Evolutionary conservation across 306 rosid genomes (phyloP), one percentile per base, ranked within the genome.

Genomic region (Trifolium fragiferum): DNA sequence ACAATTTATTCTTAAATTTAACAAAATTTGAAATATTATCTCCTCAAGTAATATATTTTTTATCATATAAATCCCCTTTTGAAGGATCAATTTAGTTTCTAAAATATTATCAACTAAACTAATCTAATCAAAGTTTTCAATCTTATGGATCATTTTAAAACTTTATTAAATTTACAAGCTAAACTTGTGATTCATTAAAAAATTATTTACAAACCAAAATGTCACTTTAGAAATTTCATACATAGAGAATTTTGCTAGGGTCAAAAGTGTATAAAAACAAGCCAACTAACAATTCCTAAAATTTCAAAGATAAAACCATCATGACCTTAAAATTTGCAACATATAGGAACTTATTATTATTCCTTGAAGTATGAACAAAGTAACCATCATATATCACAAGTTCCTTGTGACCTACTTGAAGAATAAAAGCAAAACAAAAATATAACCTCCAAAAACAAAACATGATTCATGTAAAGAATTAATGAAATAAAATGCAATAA

Each of bases 401-500:
- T 72, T 69, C 62, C 73, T 66, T 21, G 64, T 72, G 76, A 78
- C 67, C 73, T 67, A 68, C 5, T 75, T 72, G 85, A 72, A 81
- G 66, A 85, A 73, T 71, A 69, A 69, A 78, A 86, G 70, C 54
- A 88, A 77, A 77, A 74, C 60, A 84, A 79, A 75, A 76, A 74
- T 14, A 76, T 11, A 76, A 68, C 11, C 83, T 76, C 63, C 38
- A 76, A 74, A 64, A 80, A 51, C 60, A 78, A 54, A 51, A 61
- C 57, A 38, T 67, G 69, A 79, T 83, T 77, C 80, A 70, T 74
- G 59, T 70, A 88, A 90, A 88, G 86, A 90, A 92, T 92, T 9
- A 87, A 90, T 84, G 81, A 84, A 89, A 84, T 75, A 71, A 80
- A 83, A 51, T 44, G 85, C 88, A 78, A 75, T 60, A 72, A 51